Evolutionary conservation across 768 basidiomycete genomes (phyloP), one percentile per base, ranked within the genome.

Genomic region (Rhodocollybia butyracea): DNA sequence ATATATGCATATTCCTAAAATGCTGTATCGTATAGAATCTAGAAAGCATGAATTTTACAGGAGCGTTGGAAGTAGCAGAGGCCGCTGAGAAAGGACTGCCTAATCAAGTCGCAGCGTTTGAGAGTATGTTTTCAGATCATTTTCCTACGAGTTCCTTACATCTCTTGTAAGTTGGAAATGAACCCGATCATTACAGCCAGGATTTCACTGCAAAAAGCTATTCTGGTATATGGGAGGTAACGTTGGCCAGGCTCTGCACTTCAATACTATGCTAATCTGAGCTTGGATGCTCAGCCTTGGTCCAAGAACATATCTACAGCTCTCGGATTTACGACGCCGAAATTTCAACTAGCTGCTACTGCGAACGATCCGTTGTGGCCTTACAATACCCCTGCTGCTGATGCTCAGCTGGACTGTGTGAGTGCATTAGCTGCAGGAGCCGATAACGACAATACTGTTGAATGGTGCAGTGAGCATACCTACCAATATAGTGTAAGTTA

Each of bases 351-450:
- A n/a, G 78, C 69, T 30, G 78, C 76, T 3, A 81, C 79, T 0
- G 80, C 68, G 0, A 73, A 75, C 38, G 79, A 82, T 62, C 80
- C 80, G 13, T 56, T 79, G 3, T 81, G 79, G 77, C 80, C 79
- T 3, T 80, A 76, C 56, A 64, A 76, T 55, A 68, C 73, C 1
- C 64, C 78, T 3, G 71, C 70, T 11, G 78, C 76, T 21, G 63
- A 68, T n/a, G 70, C 72, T 3, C 71, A 73, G 41, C 68, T 82
- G 17, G 76, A 78, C 50, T 81, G 80, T 54, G 75, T 75, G 30
- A 82, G 77, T 48, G 73, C 77, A 12, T 65, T 81, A 10, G 75
- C 73, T 34, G 75, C 78, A 40, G 80, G 80, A 29, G 76, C 70
- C 2, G 68, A 79, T 53, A 59, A 61, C 6, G 73, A 65, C 27